Conservation (phyloP, 495 filamentous ascomycete genomes). For the Daldinia concentrica region DNA sequence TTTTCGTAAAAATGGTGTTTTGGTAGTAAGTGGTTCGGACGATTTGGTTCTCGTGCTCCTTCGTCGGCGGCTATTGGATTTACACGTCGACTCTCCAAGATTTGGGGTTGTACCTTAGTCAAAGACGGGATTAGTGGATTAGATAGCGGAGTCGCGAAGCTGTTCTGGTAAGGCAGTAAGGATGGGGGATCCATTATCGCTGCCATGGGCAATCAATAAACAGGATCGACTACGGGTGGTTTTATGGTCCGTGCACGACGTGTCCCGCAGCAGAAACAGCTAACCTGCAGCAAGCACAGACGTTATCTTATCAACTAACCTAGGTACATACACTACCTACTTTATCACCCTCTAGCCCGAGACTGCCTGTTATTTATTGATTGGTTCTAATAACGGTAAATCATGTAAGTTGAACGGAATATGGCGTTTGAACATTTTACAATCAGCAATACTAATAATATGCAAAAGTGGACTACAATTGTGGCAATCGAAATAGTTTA, state of each 20-base stretch:
- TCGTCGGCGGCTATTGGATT: slow-evolving; percentile 41
- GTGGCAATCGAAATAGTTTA: neutral
- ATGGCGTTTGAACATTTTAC: neutral
- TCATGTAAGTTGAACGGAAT: neutral
- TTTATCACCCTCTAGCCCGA: neutral
- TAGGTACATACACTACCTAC: neutral
- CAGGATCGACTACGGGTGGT: slow-evolving; percentile 16
- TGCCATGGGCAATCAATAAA: slow-evolving; percentile 24
- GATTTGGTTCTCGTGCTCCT: slow-evolving; percentile 35
- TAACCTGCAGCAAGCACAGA: neutral
- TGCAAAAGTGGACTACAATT: neutral
- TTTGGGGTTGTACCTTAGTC: slow-evolving; percentile 35
- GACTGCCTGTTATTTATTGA: neutral
- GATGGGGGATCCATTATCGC: slow-evolving; percentile 13
- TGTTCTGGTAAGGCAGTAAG: neutral
- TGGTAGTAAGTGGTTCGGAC: slow-evolving; percentile 17
- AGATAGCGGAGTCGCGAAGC: slow-evolving; percentile 32
- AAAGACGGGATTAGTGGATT: slow-evolving; percentile 35
- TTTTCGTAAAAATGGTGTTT: slow-evolving; percentile 9
- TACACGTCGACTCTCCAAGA: slow-evolving; percentile 40
- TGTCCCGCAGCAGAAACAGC: slow-evolving; percentile 23
- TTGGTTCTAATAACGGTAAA: neutral
- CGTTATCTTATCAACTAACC: slow-evolving; percentile 26
- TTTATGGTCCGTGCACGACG: slow-evolving; percentile 18
- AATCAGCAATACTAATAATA: neutral